Conservation (phyloP, 805 yeast genomes). For the Saturnispora ahearnii region DNA sequence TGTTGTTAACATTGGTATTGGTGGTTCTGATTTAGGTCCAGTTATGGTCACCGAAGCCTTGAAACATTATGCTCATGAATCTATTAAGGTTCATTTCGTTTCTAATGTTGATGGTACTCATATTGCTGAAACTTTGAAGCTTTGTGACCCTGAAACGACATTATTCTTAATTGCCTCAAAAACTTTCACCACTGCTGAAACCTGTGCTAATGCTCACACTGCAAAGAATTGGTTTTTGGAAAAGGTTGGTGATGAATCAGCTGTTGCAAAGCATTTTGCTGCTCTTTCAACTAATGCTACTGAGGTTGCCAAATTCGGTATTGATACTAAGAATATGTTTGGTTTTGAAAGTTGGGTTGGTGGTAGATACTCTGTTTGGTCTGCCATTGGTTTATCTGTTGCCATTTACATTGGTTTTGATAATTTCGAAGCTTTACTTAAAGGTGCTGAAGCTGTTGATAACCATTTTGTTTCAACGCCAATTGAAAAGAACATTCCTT, state of each 20-base stretch:
- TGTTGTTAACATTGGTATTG: slow-evolving; percentile 96
- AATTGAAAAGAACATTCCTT: slow-evolving; percentile 84
- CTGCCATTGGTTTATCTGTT: slow-evolving; percentile 94
- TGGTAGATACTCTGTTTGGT: slow-evolving; percentile 99
- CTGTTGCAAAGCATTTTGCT: slow-evolving; percentile 94
- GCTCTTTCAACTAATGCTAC: slow-evolving; percentile 90
- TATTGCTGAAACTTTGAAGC: slow-evolving; percentile 80
- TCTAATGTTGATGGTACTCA: slow-evolving; percentile 99
- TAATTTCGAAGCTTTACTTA: slow-evolving; percentile 82
- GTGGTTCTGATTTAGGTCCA: slow-evolving; percentile 98
- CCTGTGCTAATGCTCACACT: slow-evolving; percentile 89
- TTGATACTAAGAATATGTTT: slow-evolving; percentile 96
- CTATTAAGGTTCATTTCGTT: slow-evolving; percentile 80
- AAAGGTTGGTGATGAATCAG: slow-evolving; percentile 43
- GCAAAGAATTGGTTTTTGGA: slow-evolving; percentile 93
- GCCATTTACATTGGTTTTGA: slow-evolving; percentile 94
- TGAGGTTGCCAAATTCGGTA: slow-evolving; percentile 92
- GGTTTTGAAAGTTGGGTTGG: slow-evolving; percentile 99
- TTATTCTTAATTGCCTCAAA: slow-evolving; percentile 88
- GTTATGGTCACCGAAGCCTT: slow-evolving; percentile 99
- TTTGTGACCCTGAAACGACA: slow-evolving; percentile 81
- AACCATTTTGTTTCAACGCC: slow-evolving; percentile 80
- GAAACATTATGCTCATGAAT: slow-evolving; percentile 73
- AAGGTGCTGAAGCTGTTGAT: slow-evolving; percentile 98
- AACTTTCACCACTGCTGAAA: slow-evolving; percentile 99